Evolutionary conservation across 2,329 filamentous ascomycete species (phyloP).

Genomic region (Cladosporium sp.): DNA sequence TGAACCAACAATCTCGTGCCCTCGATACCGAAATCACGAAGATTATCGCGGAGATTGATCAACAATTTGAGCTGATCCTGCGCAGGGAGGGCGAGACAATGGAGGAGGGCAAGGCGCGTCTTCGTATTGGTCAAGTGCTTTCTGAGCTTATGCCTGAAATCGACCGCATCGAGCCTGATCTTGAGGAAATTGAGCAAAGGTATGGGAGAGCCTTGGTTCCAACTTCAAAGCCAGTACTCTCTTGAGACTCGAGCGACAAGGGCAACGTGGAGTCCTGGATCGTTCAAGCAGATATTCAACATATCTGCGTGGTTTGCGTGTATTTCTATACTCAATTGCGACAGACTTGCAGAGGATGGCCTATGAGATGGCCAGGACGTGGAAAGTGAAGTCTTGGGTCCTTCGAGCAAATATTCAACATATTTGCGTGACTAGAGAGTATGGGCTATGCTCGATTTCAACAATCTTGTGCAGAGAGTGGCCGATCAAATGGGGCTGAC

Average conservation of each 20-base stretch:
- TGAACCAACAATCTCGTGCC: rapidly evolving
- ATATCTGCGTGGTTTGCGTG: background rate
- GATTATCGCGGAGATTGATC: background rate
- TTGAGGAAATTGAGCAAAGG: background rate
- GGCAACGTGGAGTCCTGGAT: no score
- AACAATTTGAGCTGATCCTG: background rate
- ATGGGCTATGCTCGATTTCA: background rate
- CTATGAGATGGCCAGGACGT: no score
- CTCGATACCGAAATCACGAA: background rate
- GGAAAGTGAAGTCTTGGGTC: no score
- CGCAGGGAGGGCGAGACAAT: background rate
- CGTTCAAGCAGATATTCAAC: background rate
- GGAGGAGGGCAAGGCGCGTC: background rate
- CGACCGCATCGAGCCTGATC: background rate
- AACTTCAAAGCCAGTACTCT: no score
- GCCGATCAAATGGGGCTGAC: no score
- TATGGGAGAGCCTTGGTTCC: background rate
- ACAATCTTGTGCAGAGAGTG: background rate
- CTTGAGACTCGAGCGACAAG: no score
- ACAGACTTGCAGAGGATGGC: no score
- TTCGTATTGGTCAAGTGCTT: background rate
- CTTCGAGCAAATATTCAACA: no score
- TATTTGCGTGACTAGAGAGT: no score
- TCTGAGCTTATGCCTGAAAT: background rate
- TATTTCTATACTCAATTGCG: background rate